Conservation (phyloP, 2,329 filamentous ascomycete species). For the Pseudocercospora cruenta region DNA sequence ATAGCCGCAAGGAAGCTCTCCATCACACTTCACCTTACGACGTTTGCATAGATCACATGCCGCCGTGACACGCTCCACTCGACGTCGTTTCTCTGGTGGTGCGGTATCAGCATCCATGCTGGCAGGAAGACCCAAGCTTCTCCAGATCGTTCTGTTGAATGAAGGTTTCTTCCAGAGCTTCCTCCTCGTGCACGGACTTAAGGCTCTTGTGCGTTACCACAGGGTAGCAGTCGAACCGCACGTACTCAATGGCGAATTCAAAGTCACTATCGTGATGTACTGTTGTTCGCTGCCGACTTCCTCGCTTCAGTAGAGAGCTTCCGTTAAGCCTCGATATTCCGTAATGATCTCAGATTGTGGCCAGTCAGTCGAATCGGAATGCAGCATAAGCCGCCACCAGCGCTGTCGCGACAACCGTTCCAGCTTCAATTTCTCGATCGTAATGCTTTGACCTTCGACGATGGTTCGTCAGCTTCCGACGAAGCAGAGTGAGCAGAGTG, state of each 20-base stretch:
- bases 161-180: background rate
- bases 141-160: background rate
- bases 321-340: background rate
- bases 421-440: too few relatives aligned
- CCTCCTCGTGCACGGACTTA: too few relatives aligned
- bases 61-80: conserved; percentile 35
- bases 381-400: background rate
- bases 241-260: too few relatives aligned
- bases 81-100: conserved; percentile 25
- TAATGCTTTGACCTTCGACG: background rate
- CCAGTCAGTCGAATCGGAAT: background rate
- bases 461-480: conserved; percentile 4
- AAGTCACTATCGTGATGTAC: too few relatives aligned
- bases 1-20: conserved; percentile 55
- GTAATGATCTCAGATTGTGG: background rate
- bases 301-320: background rate
- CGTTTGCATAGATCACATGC: conserved; percentile 53
- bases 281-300: background rate
- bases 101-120: background rate
- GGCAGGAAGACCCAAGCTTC: background rate
- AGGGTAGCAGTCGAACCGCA: too few relatives aligned
- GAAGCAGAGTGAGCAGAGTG: background rate
- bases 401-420: background rate
- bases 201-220: too few relatives aligned
- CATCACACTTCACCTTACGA: conserved; percentile 58